A percentile compares a stretch with the other conserved stretches of the same genome.
These are phyloP conservation scores for Leccinum rimulosum DNA, from an alignment of 768 basidiomycete genomes.

Conservation along the genomic window DNA sequence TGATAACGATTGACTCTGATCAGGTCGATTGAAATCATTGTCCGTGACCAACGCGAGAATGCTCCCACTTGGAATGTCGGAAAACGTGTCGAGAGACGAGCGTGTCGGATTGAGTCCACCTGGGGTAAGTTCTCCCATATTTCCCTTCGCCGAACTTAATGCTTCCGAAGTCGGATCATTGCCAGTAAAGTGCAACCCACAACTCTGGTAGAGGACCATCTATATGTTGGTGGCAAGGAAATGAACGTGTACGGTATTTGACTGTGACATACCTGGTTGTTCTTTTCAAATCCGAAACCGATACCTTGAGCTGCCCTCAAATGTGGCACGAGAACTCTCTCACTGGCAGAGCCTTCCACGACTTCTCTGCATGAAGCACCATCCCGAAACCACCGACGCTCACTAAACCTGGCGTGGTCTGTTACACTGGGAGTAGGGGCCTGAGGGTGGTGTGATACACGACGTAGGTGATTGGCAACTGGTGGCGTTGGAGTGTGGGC, in stretches of 20 bases:
- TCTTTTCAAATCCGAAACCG: not conserved
- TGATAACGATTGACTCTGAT: not conserved
- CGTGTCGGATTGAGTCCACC: not conserved
- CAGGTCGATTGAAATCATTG: not conserved
- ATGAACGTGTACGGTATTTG: not conserved
- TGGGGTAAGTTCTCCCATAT: not conserved
- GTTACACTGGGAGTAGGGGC: not conserved
- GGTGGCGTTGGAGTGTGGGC: not conserved
- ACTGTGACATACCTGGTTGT: not conserved
- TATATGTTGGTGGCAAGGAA: not conserved
- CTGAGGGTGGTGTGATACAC: not conserved
- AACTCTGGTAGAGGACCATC: not conserved
- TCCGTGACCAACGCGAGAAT: not conserved
- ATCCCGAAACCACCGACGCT: not conserved
- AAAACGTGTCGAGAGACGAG: not conserved
- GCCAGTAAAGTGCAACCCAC: not conserved
- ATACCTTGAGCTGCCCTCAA: not conserved
- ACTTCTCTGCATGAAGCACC: not conserved
- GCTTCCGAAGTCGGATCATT: not conserved
- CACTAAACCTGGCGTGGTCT: not conserved
- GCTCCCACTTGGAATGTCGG: not conserved
- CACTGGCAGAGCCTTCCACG: not conserved
- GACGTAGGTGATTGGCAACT: not conserved
- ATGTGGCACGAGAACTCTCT: not conserved
- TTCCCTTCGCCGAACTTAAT: not conserved